These are phyloP conservation scores for Malus orientalis DNA, from an alignment of 306 rosid genomes.

Conservation along the genomic window DNA sequence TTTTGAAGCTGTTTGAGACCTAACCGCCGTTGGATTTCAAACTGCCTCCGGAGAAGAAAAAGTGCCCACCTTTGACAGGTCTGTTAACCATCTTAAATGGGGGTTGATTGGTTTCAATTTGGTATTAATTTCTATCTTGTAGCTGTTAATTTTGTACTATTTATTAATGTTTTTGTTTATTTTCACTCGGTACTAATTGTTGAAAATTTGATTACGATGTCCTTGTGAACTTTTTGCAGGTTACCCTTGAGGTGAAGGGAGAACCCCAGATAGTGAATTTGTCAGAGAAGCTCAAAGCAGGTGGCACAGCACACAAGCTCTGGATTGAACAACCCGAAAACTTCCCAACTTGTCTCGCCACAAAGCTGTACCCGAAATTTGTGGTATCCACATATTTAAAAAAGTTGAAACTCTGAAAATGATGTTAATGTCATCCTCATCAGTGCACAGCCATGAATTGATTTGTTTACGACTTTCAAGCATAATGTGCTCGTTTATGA, in stretches of 20 bases:
- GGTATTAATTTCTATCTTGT: neutral
- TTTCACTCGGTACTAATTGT: neutral
- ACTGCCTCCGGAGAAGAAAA: constrained; percentile 96
- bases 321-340: no score
- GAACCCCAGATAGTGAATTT: constrained; percentile 60
- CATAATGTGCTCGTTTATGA: no score
- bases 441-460: no score
- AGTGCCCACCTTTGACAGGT: constrained; percentile 92
- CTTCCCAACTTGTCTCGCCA: no score
- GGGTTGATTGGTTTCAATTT: neutral
- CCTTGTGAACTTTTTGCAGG: constrained; percentile 25
- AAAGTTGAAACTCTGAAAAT: no score
- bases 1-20: constrained; percentile 89
- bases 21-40: constrained; percentile 85
- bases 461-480: no score
- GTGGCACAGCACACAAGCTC: no score
- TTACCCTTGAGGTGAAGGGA: constrained; percentile 81
- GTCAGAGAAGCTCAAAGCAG: constrained; percentile 44
- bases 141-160: neutral
- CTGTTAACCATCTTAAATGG: neutral
- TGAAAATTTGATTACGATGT: neutral
- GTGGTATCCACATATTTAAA: no score
- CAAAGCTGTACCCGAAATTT: no score
- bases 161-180: neutral
- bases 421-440: no score